Conservation (phyloP, 495 filamentous ascomycete species). For the Talaromyces wortmannii region DNA sequence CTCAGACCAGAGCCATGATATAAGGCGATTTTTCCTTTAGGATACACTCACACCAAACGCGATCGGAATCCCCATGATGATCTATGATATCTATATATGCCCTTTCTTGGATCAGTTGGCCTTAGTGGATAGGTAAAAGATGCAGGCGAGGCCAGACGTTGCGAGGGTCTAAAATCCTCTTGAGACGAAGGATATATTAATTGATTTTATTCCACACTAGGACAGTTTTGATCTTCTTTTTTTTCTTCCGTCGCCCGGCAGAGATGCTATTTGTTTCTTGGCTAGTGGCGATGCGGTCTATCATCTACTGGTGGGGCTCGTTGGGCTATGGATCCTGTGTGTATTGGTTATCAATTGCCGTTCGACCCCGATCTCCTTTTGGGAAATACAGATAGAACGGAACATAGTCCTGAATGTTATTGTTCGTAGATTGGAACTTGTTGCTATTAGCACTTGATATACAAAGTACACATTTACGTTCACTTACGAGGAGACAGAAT, state of each 20-base stretch:
- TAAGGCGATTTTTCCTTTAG: conserved; percentile 28
- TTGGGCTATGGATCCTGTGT: background rate
- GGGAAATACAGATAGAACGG: background rate
- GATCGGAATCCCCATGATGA: conserved; percentile 24
- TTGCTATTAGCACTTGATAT: no score
- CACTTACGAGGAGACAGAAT: background rate
- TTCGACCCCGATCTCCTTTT: background rate
- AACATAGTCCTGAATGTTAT: background rate
- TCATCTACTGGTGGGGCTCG: background rate
- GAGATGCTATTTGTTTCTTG: background rate
- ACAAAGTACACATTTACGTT: no score
- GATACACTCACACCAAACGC: conserved; percentile 29
- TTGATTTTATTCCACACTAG: background rate
- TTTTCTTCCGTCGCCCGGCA: background rate
- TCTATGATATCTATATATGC: conserved; percentile 37
- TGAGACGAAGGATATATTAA: background rate
- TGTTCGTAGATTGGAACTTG: background rate
- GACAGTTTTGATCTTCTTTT: background rate
- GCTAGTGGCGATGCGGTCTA: background rate
- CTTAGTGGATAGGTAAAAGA: conserved; percentile 29
- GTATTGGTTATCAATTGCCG: background rate
- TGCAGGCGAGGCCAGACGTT: conserved; percentile 1
- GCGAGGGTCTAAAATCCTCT: background rate
- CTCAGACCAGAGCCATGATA: conserved; percentile 29
- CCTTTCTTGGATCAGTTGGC: conserved; percentile 28